Percentiles rank a stretch among this genome's conserved stretches.
These are phyloP conservation scores for Blastobotrys muscicola DNA, from an alignment of 805 yeast species.

Conservation along the genomic window DNA sequence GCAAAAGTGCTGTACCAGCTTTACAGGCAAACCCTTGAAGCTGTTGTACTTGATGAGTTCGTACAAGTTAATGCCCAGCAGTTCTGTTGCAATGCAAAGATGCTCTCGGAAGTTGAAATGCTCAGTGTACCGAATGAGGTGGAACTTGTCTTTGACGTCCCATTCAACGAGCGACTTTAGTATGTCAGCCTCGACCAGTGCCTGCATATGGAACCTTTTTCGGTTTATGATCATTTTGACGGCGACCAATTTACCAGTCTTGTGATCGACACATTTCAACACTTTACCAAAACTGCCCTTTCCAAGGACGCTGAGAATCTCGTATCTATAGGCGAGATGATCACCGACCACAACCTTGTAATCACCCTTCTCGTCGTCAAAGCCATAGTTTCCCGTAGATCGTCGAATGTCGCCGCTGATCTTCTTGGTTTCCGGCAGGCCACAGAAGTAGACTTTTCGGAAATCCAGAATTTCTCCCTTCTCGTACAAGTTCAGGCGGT, in stretches of 20 bases:
- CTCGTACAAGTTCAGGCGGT: constrained; percentile 42
- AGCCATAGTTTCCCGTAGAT: constrained; percentile 46
- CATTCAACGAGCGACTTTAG: constrained; percentile 39
- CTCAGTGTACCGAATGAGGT: constrained; percentile 47
- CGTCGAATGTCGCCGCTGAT: constrained; percentile 17
- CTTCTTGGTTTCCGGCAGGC: constrained; percentile 25
- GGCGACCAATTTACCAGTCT: constrained; percentile 49
- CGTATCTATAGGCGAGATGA: constrained; percentile 68
- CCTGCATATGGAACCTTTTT: constrained; percentile 65
- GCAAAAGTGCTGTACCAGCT: constrained; percentile 34
- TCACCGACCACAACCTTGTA: constrained; percentile 48
- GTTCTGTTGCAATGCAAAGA: constrained; percentile 70
- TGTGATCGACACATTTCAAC: constrained; percentile 58
- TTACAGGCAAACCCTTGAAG: constrained; percentile 27
- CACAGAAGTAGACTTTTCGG: constrained; percentile 42
- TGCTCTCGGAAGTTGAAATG: constrained; percentile 77
- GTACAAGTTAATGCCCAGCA: constrained; percentile 56
- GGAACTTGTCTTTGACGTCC: constrained; percentile 26
- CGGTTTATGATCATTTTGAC: constrained; percentile 69
- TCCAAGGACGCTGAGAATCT: constrained; percentile 52
- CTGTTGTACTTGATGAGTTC: constrained; percentile 37
- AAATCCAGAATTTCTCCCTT: constrained; percentile 49
- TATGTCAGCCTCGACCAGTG: constrained; percentile 65
- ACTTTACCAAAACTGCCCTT: constrained; percentile 82
- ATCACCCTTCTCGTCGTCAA: constrained; percentile 62